These are phyloP conservation scores for Balamuthia mandrillaris DNA, from an alignment of 208 protist species.

Conservation along the genomic window DNA sequence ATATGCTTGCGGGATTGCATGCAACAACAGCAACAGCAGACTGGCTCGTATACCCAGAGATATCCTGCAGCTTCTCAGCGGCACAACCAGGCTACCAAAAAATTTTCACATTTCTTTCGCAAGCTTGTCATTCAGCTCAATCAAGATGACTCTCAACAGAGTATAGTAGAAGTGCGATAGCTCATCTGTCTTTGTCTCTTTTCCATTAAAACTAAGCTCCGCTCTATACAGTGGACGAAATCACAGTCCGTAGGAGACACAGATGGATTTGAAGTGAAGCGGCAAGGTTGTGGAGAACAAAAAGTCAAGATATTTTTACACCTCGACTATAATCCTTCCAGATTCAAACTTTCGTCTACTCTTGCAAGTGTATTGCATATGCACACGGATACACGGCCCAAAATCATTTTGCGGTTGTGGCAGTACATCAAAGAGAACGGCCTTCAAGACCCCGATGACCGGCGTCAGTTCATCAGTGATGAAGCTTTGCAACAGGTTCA, in stretches of 20 bases:
- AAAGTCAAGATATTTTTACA: conserved; percentile 20
- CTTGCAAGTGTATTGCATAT: background rate
- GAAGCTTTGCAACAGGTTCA: background rate
- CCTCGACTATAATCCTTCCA: conserved; percentile 4
- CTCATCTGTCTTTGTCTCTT: no score
- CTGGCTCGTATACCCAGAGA: no score
- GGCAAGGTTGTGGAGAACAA: background rate
- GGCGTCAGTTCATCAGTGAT: conserved; percentile 11
- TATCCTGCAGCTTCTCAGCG: background rate
- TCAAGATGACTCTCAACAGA: background rate
- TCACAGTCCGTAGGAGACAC: conserved; percentile 10
- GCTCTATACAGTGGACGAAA: background rate
- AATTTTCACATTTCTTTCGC: conserved; percentile 23
- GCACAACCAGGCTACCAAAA: background rate
- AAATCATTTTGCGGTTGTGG: background rate
- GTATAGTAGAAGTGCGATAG: background rate
- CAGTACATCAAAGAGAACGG: conserved; percentile 14
- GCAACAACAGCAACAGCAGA: no score
- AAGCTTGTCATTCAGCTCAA: conserved; percentile 19
- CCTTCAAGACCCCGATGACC: conserved; percentile 10
- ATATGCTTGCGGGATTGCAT: background rate
- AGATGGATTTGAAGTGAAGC: conserved; percentile 28
- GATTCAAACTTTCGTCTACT: conserved; percentile 9
- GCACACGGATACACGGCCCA: conserved; percentile 21
- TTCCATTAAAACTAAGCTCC: no score